These are phyloP conservation scores for Penicillium atrosanguineum DNA, from an alignment of 495 filamentous ascomycete genomes.

Conservation along the genomic window DNA sequence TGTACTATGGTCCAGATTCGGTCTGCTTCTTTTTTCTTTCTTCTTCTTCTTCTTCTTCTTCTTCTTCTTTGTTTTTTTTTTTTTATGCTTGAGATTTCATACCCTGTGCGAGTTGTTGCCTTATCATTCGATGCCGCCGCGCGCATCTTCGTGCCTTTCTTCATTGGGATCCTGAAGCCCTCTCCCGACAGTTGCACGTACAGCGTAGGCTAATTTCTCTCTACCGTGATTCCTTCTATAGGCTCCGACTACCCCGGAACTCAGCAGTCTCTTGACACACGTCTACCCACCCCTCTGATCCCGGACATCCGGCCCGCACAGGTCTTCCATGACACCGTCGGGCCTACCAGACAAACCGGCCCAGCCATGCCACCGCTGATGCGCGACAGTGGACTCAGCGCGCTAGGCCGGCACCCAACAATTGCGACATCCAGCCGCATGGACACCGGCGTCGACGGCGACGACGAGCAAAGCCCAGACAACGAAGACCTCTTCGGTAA, in stretches of 20 bases:
- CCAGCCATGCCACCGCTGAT: conserved; percentile 72
- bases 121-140: conserved; percentile 24
- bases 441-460: conserved; percentile 27
- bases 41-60: conserved; percentile 34
- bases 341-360: conserved; percentile 50
- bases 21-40: conserved; percentile 25
- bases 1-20: conserved; percentile 25
- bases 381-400: conserved; percentile 59
- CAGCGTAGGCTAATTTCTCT: conserved; percentile 47
- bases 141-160: conserved; percentile 17
- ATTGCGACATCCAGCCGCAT: conserved; percentile 41
- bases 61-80: conserved; percentile 20
- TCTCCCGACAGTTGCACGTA: conserved; percentile 21
- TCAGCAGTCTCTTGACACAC: conserved; percentile 28
- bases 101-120: conserved; percentile 22
- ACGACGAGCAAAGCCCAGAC: conserved; percentile 43
- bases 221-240: conserved; percentile 28
- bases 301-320: conserved; percentile 70
- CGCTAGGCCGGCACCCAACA: conserved; percentile 43
- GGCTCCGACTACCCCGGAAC: conserved; percentile 38
- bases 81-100: conserved; percentile 19
- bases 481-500: conserved; percentile 76
- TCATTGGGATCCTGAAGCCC: conserved; percentile 14
- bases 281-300: conserved; percentile 20
- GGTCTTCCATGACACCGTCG: conserved; percentile 68